Conservation (phyloP, 192 early-diverging fungal genomes). For the Cladochytrium replicatum region DNA sequence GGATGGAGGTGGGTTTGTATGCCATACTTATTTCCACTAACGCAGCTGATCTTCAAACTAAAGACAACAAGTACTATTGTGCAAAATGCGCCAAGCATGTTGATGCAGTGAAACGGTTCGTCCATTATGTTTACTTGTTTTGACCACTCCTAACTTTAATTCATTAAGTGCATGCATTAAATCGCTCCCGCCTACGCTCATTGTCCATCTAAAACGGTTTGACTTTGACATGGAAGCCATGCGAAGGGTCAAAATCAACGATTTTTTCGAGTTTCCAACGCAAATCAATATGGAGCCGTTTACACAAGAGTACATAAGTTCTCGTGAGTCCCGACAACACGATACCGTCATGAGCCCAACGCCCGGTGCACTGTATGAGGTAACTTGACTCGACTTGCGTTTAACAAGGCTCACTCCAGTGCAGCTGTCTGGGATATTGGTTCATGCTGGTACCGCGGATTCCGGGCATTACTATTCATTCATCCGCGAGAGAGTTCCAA, state of each 20-base stretch:
- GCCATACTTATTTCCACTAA: neutral
- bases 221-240: conserved; percentile 49
- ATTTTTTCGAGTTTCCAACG: conserved; percentile 46
- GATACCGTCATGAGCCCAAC: no score
- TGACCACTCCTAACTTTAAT: neutral
- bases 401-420: no score
- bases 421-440: conserved; percentile 43
- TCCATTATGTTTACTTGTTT: conserved; percentile 2
- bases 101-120: conserved; percentile 44
- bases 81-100: conserved; percentile 41
- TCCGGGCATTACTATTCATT: conserved; percentile 50
- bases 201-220: conserved; percentile 57
- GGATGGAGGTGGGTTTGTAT: conserved; percentile 34
- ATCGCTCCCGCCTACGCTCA: conserved; percentile 42
- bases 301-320: no score
- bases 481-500: conserved; percentile 35
- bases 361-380: no score
- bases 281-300: conserved; percentile 45
- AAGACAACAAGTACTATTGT: conserved; percentile 46
- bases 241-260: conserved; percentile 48
- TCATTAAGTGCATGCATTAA: conserved; percentile 31
- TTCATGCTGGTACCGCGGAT: conserved; percentile 50
- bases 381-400: no score
- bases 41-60: neutral
- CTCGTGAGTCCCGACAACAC: no score